Percentiles rank a stretch among this genome's conserved stretches.
Evolutionary conservation across 306 rosid species (phyloP).

Genomic region (Gastrolobium bilobum): DNA sequence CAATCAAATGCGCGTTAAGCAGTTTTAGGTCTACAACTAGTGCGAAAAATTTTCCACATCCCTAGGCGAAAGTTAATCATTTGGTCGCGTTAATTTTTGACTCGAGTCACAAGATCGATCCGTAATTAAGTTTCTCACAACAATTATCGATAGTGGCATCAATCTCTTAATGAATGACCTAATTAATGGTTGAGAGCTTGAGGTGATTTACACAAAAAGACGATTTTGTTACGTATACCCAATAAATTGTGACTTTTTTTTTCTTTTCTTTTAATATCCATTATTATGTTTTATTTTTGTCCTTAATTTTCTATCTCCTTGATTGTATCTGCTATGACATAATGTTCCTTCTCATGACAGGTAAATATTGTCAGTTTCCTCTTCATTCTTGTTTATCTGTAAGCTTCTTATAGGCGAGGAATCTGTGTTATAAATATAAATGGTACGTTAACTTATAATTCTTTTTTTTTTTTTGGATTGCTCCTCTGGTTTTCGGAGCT

Average conservation of each 20-base stretch:
- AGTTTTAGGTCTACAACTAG: background rate
- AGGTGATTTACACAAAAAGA: background rate
- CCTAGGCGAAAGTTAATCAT: background rate
- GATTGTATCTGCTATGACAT: background rate
- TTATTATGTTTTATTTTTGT: background rate
- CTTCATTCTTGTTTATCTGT: background rate
- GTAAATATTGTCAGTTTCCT: background rate
- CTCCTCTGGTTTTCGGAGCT: too few species aligned
- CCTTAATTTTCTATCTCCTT: background rate
- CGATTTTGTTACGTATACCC: background rate
- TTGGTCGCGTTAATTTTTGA: too few species aligned
- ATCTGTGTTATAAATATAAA: background rate
- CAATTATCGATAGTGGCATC: too few species aligned
- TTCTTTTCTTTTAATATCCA: background rate
- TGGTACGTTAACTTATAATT: too few species aligned
- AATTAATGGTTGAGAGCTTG: too few species aligned
- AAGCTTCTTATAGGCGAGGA: constrained; percentile 6
- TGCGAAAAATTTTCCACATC: background rate
- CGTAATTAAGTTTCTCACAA: too few species aligned
- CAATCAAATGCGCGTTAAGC: background rate
- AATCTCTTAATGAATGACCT: too few species aligned
- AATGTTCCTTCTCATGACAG: background rate
- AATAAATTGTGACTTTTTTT: background rate
- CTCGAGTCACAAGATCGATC: too few species aligned
- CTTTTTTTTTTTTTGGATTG: too few species aligned